These are phyloP conservation scores for Hyphodiscus sp. DNA, from an alignment of 2,329 filamentous ascomycete genomes.

Conservation along the genomic window DNA sequence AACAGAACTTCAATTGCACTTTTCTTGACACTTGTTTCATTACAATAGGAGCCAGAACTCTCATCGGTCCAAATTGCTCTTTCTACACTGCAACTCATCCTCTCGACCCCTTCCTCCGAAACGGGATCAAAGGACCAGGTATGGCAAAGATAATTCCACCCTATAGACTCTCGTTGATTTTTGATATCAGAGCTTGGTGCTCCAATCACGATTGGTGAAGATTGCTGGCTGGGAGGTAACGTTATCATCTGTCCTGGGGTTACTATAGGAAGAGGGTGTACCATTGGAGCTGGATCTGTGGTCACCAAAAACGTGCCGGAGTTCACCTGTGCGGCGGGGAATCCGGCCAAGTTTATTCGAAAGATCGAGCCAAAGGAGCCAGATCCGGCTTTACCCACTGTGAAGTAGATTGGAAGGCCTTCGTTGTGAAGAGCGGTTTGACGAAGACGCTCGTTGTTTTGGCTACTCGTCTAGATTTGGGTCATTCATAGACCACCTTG, in stretches of 20 bases:
- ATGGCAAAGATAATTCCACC: too few relatives aligned
- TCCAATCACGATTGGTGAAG: slow-evolving; percentile 69
- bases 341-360: slow-evolving; percentile 55
- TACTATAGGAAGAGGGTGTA: slow-evolving; percentile 66
- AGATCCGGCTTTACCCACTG: slow-evolving; percentile 16
- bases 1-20: slow-evolving; percentile 59
- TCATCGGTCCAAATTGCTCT: slow-evolving; percentile 72
- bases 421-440: not conserved
- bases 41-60: slow-evolving; percentile 66
- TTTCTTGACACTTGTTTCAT: slow-evolving; percentile 74
- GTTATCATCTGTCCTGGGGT: slow-evolving; percentile 68
- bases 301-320: slow-evolving; percentile 71
- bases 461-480: not conserved
- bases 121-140: slow-evolving; percentile 63
- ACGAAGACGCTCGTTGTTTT: not conserved
- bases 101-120: slow-evolving; percentile 64
- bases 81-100: slow-evolving; percentile 74
- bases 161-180: too few relatives aligned
- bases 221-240: slow-evolving; percentile 74
- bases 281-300: slow-evolving; percentile 74
- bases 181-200: slow-evolving; percentile 52
- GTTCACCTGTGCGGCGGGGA: slow-evolving; percentile 58
- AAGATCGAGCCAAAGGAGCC: slow-evolving; percentile 32
- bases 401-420: not conserved
- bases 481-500: slow-evolving; percentile 54